phyloP scores from a whole-genome alignment of 2,329 filamentous ascomycete genomes.

The Alternaria gaisen region DNA sequence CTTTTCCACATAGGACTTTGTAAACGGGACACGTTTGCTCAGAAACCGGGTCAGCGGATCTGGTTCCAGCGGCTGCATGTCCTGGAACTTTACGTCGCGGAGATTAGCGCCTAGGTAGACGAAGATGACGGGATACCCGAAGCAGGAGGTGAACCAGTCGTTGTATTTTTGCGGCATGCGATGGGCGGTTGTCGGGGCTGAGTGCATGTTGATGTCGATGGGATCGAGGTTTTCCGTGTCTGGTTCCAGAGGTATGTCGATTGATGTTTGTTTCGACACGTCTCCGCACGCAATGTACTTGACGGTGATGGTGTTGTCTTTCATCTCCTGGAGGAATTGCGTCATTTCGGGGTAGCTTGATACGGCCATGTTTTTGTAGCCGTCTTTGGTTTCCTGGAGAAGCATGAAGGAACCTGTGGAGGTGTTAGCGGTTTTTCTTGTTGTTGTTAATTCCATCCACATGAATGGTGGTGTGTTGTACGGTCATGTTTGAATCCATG shows the following conservation, averaged over 20 bases:
- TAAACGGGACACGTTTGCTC: constrained; percentile 25
- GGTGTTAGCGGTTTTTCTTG: neutral
- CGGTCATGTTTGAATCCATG: constrained; percentile 58
- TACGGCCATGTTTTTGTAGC: constrained; percentile 55
- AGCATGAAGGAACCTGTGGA: constrained; percentile 50
- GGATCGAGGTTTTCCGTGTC: constrained; percentile 45
- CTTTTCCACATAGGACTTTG: constrained; percentile 15
- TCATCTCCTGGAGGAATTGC: constrained; percentile 53
- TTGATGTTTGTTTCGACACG: constrained; percentile 30
- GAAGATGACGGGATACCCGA: constrained; percentile 55
- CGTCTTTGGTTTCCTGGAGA: constrained; percentile 49
- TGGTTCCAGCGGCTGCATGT: constrained; percentile 32
- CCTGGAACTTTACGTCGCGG: constrained; percentile 52
- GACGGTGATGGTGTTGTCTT: constrained; percentile 48
- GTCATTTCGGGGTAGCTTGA: constrained; percentile 52
- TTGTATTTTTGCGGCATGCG: constrained; percentile 54
- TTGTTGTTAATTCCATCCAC: neutral
- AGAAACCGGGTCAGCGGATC: constrained; percentile 26
- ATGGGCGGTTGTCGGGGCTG: constrained; percentile 53
- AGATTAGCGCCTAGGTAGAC: constrained; percentile 55
- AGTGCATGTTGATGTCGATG: constrained; percentile 56
- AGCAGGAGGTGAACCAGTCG: constrained; percentile 56
- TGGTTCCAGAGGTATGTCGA: constrained; percentile 54
- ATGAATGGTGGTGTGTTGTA: constrained; percentile 12
- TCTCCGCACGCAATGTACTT: constrained; percentile 50